These are phyloP conservation scores for Macrolepiota albuminosa DNA, from an alignment of 768 basidiomycete species.

Conservation along the genomic window DNA sequence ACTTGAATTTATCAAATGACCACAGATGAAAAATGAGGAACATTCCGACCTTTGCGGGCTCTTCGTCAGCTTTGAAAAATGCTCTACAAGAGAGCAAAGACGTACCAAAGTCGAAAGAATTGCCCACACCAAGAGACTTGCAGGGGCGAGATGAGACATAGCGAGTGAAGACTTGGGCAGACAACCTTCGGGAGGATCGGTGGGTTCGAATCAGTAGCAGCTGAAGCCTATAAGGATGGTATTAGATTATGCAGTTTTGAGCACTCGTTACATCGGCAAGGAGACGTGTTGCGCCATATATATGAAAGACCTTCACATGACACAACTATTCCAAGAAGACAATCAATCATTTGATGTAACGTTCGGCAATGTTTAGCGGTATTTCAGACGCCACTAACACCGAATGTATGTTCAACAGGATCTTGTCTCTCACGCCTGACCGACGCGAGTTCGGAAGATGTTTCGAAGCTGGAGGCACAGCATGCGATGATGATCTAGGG, in stretches of 20 bases:
- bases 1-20: conserved; percentile 77
- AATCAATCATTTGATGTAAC: conserved; percentile 7
- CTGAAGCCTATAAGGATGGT: not conserved
- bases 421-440: too few relatives aligned
- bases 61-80: not conserved
- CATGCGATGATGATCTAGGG: not conserved
- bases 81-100: conserved; percentile 1
- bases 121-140: conserved; percentile 61
- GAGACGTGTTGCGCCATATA: not conserved
- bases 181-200: conserved; percentile 1
- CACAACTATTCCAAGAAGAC: not conserved
- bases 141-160: conserved; percentile 30
- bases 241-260: not conserved
- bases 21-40: conserved; percentile 74
- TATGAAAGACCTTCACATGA: conserved; percentile 12
- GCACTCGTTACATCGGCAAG: not conserved
- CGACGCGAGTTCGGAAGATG: too few relatives aligned
- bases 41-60: conserved; percentile 38
- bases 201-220: conserved; percentile 18
- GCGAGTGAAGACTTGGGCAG: not conserved
- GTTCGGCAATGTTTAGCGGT: conserved; percentile 4
- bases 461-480: not conserved
- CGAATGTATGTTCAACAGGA: too few relatives aligned
- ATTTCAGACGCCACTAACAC: too few relatives aligned
- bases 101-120: conserved; percentile 49